phyloP scores from a whole-genome alignment of 208 protist species.

The Phytomonas sp. region DNA sequence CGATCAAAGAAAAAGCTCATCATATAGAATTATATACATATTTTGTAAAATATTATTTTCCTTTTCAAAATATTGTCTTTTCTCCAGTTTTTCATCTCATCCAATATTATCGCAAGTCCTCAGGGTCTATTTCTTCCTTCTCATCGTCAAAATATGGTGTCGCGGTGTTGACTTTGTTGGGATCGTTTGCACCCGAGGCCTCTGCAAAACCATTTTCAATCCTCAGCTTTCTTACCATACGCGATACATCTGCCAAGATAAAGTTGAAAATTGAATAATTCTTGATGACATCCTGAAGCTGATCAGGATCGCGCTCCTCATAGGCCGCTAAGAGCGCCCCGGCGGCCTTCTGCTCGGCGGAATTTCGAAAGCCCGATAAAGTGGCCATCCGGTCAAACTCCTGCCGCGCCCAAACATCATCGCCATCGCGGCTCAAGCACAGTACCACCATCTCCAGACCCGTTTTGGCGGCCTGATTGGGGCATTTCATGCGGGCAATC shows the following conservation, averaged over 20 bases:
- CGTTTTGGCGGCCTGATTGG: slow-evolving; percentile 58
- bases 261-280: slow-evolving; percentile 49
- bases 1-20: not conserved
- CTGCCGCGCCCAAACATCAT: slow-evolving; percentile 52
- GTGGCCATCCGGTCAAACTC: slow-evolving; percentile 40
- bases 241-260: slow-evolving; percentile 46
- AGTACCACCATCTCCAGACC: slow-evolving; percentile 66
- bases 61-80: not conserved
- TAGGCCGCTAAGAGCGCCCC: slow-evolving; percentile 36
- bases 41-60: not conserved
- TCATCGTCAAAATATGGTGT: not conserved
- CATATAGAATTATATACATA: not conserved
- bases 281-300: slow-evolving; percentile 41
- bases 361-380: slow-evolving; percentile 53
- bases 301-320: slow-evolving; percentile 54
- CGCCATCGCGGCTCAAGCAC: slow-evolving; percentile 32
- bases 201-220: slow-evolving; percentile 11
- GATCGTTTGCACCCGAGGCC: not conserved
- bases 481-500: slow-evolving; percentile 58
- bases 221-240: slow-evolving; percentile 54
- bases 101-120: not conserved
- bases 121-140: not conserved
- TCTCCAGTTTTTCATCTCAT: not conserved
- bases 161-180: not conserved
- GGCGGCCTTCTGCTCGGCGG: slow-evolving; percentile 41